Conservation (phyloP, 2,329 filamentous ascomycete genomes). For the Calonectria montana region DNA sequence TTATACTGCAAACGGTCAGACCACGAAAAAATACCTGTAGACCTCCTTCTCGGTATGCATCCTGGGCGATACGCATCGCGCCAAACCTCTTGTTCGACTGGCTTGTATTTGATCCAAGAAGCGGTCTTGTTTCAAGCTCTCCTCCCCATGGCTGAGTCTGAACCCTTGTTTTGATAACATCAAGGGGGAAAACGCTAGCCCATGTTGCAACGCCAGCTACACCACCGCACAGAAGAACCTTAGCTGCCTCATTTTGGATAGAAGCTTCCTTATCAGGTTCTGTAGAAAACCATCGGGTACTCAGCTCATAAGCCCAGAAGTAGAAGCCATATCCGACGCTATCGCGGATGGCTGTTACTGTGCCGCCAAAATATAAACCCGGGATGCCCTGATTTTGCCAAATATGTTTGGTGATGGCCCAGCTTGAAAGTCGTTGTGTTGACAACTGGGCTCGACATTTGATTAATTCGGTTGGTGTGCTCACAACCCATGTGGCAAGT, state of each 20-base stretch:
- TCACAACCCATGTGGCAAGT: constrained; percentile 86
- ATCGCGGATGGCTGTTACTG: constrained; percentile 84
- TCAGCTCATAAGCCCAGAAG: constrained; percentile 91
- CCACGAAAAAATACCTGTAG: constrained; percentile 76
- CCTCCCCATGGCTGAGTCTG: constrained; percentile 72
- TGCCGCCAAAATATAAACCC: constrained; percentile 85
- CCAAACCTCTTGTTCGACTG: constrained; percentile 50
- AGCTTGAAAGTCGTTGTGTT: constrained; percentile 63
- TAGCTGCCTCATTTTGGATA: constrained; percentile 62
- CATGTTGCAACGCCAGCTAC: constrained; percentile 89
- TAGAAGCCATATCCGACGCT: constrained; percentile 97
- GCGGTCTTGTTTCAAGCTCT: constrained; percentile 27
- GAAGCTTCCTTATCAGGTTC: constrained; percentile 34
- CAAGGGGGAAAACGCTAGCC: constrained; percentile 90
- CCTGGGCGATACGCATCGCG: constrained; percentile 72
- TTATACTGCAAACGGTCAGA: constrained; percentile 81
- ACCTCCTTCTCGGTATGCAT: constrained; percentile 75
- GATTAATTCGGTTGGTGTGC: constrained; percentile 88
- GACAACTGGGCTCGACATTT: constrained; percentile 87
- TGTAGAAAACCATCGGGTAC: constrained; percentile 64
- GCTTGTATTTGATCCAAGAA: constrained; percentile 35
- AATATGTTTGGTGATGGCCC: constrained; percentile 72
- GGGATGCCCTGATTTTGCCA: constrained; percentile 67
- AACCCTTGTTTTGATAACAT: constrained; percentile 93
- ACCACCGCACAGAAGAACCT: constrained; percentile 84